Base-by-base conservation (phyloP, 192 early-diverging fungal species). In the Entomortierella lignicola region DNA sequence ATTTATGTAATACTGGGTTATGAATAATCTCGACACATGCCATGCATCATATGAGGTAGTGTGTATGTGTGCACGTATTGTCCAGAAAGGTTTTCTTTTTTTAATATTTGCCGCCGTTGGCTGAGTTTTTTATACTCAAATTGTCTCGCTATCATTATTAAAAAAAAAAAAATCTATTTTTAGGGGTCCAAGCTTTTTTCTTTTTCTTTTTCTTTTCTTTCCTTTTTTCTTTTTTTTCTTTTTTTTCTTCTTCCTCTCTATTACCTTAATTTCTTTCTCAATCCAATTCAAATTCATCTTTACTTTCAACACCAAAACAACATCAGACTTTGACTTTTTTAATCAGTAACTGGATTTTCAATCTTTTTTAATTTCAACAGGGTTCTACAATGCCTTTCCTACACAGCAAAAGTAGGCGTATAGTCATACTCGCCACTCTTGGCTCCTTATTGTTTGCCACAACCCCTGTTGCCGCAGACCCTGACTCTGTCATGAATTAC, bases 401-500 rank as follows among this genome's bases (percentile, higher is more conserved):
- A 30, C 27, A 39, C 2, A 47, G 44, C 44, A 2, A 15, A 10
- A 29, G 52, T 8, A 61, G 34, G 60, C 27, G n/a, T 42, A 26
- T 32, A 48, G 27, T 54, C 26, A 21, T 29, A 21, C 26, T 43
- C 54, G 39, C 56, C 29, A 1, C 61, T 52, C 18, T 65, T 2
- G 58, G 41, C 48, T 41, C 47, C n/a, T 23, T 29, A 5, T 8
- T 43, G 23, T 44, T 43, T 25, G 21, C 51, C 29, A 39, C 41
- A 21, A 10, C 55, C 4, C 56, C 43, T n/a, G 53, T 25, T 30
- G 2, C 4, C 4, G 53, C 65, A 10, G 61, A 47, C 0, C 44
- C 74, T 5, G 74, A 77, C 32, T 60, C 74, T 1, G 32, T 79
- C 56, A 79, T 79, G 15, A 61, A 79, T 0, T 27, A 3, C 50